Base-by-base conservation (phyloP, 768 basidiomycete genomes). In the Tricholoma bakamatsutake region DNA sequence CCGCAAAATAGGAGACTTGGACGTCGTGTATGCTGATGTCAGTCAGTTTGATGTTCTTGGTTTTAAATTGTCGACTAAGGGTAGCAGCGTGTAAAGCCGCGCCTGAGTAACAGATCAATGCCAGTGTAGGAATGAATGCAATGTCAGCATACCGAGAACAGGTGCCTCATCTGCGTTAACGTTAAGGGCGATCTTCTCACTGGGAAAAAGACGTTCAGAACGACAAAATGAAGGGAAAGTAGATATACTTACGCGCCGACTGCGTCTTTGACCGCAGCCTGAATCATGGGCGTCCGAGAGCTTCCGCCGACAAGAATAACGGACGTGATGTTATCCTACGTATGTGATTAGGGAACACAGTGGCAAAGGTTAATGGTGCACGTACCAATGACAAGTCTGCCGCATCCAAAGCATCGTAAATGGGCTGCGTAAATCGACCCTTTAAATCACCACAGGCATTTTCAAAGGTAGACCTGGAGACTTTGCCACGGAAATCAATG, bases 81-180 rank as follows among this genome's bases (percentile, higher is more conserved):
- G 83, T 79, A 3, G 97, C 96, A 13, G 95, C 97, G 59, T 96
- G 85, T 49, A 97, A 84, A 1, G 90, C 96, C 21, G 96, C 94
- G 42, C 87, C 84, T 76, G 54, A 8, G 6, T 52, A 21, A 30
- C 13, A 50, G 40, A 57, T 54, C 54, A 62, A 51, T 53, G 27
- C 28, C 53, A 18, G 13, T 28, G 46, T 49, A 31, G 24, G 10
- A 18, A 24, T 24, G 21, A 10, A 31, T 1, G 13, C 2, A 42
- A 35, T 12, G 31, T 15, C 8, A 43, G 49, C 61, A 18, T 68
- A 78, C 88, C 93, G 43, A 99, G 81, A 17, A 98, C 96, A 24
- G 89, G 90, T 0, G 93, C 91, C 72, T 99, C 97, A 67, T 98
- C 97, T 0, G 96, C 88, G 67, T 99, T 98, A 58, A 99, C 91